Evolutionary conservation across 768 basidiomycete genomes (phyloP), one percentile per base, ranked within the genome.

Genomic region (Rhodosporidiobolus odoratus): DNA sequence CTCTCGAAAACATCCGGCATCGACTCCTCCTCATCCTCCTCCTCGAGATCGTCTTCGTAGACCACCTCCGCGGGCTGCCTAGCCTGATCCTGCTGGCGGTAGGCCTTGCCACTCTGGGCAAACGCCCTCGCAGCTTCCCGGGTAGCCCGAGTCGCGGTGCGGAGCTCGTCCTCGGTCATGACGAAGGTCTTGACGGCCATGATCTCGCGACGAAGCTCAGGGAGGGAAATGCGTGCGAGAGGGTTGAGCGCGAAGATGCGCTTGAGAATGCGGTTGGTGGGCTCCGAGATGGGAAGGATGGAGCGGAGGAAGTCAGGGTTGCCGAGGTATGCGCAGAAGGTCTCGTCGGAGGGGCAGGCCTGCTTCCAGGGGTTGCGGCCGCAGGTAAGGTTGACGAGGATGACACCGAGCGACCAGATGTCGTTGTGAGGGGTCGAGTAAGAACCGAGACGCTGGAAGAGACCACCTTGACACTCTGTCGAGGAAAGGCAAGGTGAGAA

Each of bases 401-500:
- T 74, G 79, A 97, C 92, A 41, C 93, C 95, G 53, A 98, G 83
- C 13, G 93, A 92, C 95, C 95, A 99, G 73, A 97, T 85, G 79
- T 99, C 95, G 80, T 96, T 97, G 78, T 85, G 86, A 74, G 86
- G 84, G 15, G 77, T 91, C 13, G 89, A 89, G 81, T 99, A 83
- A 8, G 85, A 74, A 82, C 72, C 75, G 32, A 80, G 74, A 27
- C 78, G 76, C 52, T 80, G 79, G 72, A 79, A 81, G 25, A 82
- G 66, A 16, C 88, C 89, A 23, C 89, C 87, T 75, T 81, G 81
- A 72, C 82, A 83, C 72, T 83, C 83, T 78, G 74, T 16, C 25
- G 32, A 10, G 16, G 61, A 60, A 41, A 67, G n/a, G n/a, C n/a
- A n/a, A n/a, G n/a, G n/a, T n/a, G n/a, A 72, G 25, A 69, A 62